Evolutionary conservation across 2,329 filamentous ascomycete species (phyloP), one percentile per base, ranked within the genome.

Genomic region (Fusarium caatingaense): DNA sequence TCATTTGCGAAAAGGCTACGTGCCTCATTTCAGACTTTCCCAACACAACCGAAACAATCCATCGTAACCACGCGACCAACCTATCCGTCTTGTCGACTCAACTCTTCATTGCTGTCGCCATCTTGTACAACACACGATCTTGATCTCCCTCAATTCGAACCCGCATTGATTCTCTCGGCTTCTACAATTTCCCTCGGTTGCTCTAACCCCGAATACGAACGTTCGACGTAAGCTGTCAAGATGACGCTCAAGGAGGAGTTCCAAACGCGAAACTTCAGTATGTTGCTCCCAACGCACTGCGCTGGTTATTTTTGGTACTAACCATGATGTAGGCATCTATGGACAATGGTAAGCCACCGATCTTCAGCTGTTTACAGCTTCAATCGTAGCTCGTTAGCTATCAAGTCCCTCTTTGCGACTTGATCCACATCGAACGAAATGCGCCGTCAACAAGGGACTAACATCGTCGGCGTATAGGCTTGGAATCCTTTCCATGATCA

Each of bases 191-290:
- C 56, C 59, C 49, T 65, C 51, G 45, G 50, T 55, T 61, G 34
- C 15, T 45, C 25, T 34, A 72, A 53, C 27, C 42, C 63, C 64
- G 69, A 72, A 67, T 68, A 72, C 73, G 64, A 73, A 60, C 58
- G 49, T 50, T 59, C 64, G 61, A 68, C 72, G 72, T 73, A 76
- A 76, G 69, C 74, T 76, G 77, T 74, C 85, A 89, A 83, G 69
- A 92, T 92, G 89, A 87, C 89, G 79, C 85, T 92, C 83, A 87
- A 87, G 81, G 90, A 92, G 77, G 90, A 92, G 81, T 91, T 92
- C 78, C 86, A 86, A 78, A 91, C 89, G 66, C 85, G 90, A 77
- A 92, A 92, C 83, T 92, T 92, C 82, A 92, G 90, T 92, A 85
- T 76, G 89, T 83, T 65, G 56, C 45, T 58, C 70, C 54, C 49